Conservation (phyloP, 306 rosid genomes). For the Alnus rubra region DNA sequence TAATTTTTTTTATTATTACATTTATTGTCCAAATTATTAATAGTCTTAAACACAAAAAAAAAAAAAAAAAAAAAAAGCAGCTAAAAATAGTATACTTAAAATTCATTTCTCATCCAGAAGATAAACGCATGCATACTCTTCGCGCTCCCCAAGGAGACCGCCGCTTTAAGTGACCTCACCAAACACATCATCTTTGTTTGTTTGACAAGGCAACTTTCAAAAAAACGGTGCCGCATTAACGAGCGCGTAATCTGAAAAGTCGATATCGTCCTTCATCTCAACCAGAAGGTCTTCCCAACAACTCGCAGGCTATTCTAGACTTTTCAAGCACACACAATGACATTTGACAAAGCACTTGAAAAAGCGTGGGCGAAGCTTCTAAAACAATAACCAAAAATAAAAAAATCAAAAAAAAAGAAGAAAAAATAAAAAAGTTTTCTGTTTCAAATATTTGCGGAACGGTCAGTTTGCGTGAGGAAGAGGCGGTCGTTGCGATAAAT, state of each 20-base stretch:
- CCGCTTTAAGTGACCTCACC: background rate
- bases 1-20: too few species aligned
- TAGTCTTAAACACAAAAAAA: too few species aligned
- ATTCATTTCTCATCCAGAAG: background rate
- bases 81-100: too few species aligned
- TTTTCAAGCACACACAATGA: background rate
- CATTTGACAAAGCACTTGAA: background rate
- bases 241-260: background rate
- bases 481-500: slow-evolving; percentile 45
- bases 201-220: slow-evolving; percentile 21
- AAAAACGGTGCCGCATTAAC: background rate
- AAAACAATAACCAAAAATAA: background rate
- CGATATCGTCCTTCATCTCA: background rate
- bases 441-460: slow-evolving; percentile 41
- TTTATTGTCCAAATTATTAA: too few species aligned
- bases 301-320: background rate
- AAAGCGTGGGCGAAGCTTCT: background rate
- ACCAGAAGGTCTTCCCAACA: background rate
- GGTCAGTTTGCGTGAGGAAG: slow-evolving; percentile 19
- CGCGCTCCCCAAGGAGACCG: background rate
- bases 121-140: background rate
- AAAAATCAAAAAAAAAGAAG: too few species aligned
- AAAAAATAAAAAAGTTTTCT: background rate
- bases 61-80: too few species aligned
- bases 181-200: background rate